Percentiles rank a stretch among this genome's conserved stretches.
Evolutionary conservation across 768 basidiomycete species (phyloP).

Genomic region (Arthromyces matolae): DNA sequence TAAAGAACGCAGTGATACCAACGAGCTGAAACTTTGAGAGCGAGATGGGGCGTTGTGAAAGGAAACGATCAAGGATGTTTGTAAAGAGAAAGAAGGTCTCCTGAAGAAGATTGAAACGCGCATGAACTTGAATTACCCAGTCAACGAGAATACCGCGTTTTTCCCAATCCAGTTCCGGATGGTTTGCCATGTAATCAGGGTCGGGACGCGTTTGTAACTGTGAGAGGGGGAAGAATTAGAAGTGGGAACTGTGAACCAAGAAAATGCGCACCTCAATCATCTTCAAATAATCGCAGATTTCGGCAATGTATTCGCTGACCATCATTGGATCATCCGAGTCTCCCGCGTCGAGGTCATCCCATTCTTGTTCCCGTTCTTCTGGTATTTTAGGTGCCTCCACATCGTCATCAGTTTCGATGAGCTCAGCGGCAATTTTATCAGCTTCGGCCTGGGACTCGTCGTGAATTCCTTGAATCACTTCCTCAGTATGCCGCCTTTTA

Average conservation of each 20-base stretch:
- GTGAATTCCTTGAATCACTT: conserved; percentile 19
- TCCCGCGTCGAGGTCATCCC: conserved; percentile 86
- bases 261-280: conserved; percentile 61
- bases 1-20: conserved; percentile 82
- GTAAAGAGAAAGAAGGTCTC: conserved; percentile 89
- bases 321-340: conserved; percentile 87
- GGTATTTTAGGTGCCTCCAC: conserved; percentile 26
- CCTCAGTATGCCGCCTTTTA: conserved; percentile 64
- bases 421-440: conserved; percentile 37
- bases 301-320: conserved; percentile 88
- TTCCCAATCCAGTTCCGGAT: conserved; percentile 82
- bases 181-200: conserved; percentile 79
- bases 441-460: conserved; percentile 40
- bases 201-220: conserved; percentile 77
- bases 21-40: conserved; percentile 88
- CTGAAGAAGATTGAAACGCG: conserved; percentile 77
- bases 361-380: conserved; percentile 48
- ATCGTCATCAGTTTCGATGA: conserved; percentile 23
- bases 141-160: conserved; percentile 88
- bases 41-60: conserved; percentile 68
- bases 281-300: conserved; percentile 85
- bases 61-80: conserved; percentile 81
- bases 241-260: not conserved
- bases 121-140: conserved; percentile 92
- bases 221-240: conserved; percentile 6